Base-by-base conservation (phyloP, 129 eudicot species). In the Kitagawia praeruptora region DNA sequence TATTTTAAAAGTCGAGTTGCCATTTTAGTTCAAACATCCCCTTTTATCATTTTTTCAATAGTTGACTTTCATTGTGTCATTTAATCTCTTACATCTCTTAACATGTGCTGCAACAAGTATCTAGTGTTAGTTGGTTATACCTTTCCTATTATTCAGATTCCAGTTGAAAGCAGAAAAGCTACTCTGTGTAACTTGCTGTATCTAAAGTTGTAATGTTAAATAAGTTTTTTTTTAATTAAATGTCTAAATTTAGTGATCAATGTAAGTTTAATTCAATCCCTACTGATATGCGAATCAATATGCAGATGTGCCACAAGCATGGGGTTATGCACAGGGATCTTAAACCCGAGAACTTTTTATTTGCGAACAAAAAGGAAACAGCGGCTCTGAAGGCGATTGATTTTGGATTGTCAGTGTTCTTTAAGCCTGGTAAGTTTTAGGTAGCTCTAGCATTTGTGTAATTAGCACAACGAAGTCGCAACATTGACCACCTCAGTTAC, bases 241-340 rank as follows among this genome's bases (percentile, higher is more conserved):
- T 48, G 18, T 46, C 49, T 10, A 46, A 46, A 46, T 46, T 46
- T 11, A 46, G 49, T 46, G 49, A 46, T 46, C 12, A 14, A 46
- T 46, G 15, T 12, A 18, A 47, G 19, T 27, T 18, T 3, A 25
- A 18, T 0, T 75, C 19, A 3, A 11, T 54, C 64, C 63, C n/a
- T 47, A 23, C 25, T 39, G 40, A 47, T 16, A 72, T 28, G 74
- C 64, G 16, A 67, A 69, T 67, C 19, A 63, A 11, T 42, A 31
- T 6, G 40, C 78, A 84, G 87, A 73, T 73, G 66, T 84, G 87
- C 82, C 87, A 84, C 79, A 84, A 67, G 81, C 81, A 84, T 71
- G 87, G 87, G 41, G 87, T 84, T 8, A 84, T 84, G 81, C 87
- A 84, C 34, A 77, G 86, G 46, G 86, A 83, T 80, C 80, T 83